Conservation (phyloP, 305 asterid genomes). For the Galium porrigens region DNA sequence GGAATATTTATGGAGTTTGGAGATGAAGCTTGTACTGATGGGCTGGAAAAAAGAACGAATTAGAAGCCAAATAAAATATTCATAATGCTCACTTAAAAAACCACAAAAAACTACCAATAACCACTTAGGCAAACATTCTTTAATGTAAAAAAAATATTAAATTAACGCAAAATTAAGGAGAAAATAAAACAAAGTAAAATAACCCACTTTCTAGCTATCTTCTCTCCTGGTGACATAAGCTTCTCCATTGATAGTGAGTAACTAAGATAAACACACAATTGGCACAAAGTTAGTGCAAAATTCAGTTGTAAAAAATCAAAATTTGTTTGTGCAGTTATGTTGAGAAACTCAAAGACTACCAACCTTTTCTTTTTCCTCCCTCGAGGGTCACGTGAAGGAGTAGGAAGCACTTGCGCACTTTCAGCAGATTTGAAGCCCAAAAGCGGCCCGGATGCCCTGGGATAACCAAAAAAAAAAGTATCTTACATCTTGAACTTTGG, state of each 20-base stretch:
- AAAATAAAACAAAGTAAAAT: conserved; percentile 14
- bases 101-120: conserved; percentile 27
- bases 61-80: conserved; percentile 4
- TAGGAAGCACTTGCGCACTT: conserved; percentile 20
- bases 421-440: conserved; percentile 31
- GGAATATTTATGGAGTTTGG: conserved; percentile 31
- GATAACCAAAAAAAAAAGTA: not conserved
- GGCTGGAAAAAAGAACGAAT: conserved; percentile 32
- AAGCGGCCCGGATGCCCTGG: conserved; percentile 50
- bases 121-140: conserved; percentile 7
- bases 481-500: not conserved
- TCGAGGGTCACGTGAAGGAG: conserved; percentile 15
- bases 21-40: conserved; percentile 21
- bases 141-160: not conserved
- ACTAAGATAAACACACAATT: conserved; percentile 29
- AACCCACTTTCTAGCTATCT: conserved; percentile 37
- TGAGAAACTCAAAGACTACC: conserved; percentile 23
- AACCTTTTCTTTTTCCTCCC: conserved; percentile 57
- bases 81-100: conserved; percentile 21
- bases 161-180: conserved; percentile 8
- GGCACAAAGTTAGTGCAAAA: not conserved
- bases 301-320: not conserved
- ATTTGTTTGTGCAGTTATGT: conserved; percentile 1
- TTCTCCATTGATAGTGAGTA: conserved; percentile 27
- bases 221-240: conserved; percentile 31